phyloP scores from a whole-genome alignment of 352 stramenopile species.

The Phytophthora parvispora region DNA sequence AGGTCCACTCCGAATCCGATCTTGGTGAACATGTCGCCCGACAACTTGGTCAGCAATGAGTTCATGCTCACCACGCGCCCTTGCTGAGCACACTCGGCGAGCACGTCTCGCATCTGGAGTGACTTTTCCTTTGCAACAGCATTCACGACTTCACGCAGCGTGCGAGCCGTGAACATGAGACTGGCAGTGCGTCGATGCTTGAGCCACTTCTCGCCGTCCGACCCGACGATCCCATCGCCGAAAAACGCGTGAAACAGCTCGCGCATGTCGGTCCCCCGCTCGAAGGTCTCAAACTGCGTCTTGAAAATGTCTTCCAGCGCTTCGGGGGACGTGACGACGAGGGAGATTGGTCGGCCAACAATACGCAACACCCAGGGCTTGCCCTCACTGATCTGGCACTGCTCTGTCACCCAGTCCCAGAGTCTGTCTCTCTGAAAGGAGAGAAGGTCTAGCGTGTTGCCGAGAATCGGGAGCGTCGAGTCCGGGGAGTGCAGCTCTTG shows the following conservation, averaged over 20 bases:
- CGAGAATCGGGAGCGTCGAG: constrained; percentile 44
- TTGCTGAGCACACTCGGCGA: constrained; percentile 15
- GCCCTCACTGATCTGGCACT: constrained; percentile 37
- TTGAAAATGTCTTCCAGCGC: constrained; percentile 40
- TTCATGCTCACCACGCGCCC: constrained; percentile 38
- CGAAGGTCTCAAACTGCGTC: constrained; percentile 63
- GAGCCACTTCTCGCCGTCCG: constrained; percentile 53
- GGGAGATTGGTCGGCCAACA: constrained; percentile 34
- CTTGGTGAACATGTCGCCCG: constrained; percentile 75
- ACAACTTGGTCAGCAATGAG: constrained; percentile 54
- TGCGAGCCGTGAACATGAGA: constrained; percentile 71
- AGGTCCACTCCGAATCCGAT: constrained; percentile 82
- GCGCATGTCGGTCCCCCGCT: constrained; percentile 21
- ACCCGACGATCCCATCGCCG: constrained; percentile 58
- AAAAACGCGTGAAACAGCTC: constrained; percentile 47
- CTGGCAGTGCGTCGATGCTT: constrained; percentile 70
- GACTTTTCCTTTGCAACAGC: constrained; percentile 37
- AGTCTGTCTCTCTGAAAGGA: constrained; percentile 43
- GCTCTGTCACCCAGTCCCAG: constrained; percentile 66
- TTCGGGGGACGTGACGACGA: constrained; percentile 51
- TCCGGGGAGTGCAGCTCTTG: constrained; percentile 10
- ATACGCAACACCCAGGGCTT: constrained; percentile 55
- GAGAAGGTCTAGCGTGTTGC: constrained; percentile 44
- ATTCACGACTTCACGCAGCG: constrained; percentile 38
- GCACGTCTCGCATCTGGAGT: constrained; percentile 28